These are phyloP conservation scores for Neofusicoccum cordaticola DNA, from an alignment of 2,329 filamentous ascomycete species.

Conservation along the genomic window DNA sequence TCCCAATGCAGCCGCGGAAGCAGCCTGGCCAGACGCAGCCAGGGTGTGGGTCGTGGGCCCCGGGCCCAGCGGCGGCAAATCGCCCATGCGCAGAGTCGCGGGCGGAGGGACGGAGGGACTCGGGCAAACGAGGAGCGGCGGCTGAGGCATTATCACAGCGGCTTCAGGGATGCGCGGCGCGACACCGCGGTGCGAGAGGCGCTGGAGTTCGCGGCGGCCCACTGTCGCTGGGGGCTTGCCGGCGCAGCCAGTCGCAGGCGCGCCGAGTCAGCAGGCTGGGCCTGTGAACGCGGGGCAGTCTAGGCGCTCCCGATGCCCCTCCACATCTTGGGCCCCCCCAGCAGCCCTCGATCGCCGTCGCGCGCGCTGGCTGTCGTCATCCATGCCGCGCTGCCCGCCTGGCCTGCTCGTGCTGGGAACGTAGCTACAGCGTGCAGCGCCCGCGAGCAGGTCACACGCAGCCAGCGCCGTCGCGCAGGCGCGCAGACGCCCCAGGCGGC, in stretches of 20 bases:
- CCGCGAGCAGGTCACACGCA: neutral
- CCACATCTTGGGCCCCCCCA: neutral
- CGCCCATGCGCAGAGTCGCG: neutral
- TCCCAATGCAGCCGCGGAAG: no score
- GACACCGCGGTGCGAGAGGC: neutral
- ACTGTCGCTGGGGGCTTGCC: neutral
- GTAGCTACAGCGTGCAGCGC: neutral
- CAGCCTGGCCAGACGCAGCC: neutral
- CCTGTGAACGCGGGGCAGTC: constrained; percentile 7
- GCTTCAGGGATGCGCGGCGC: neutral
- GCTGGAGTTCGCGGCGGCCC: neutral
- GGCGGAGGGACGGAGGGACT: constrained; percentile 1
- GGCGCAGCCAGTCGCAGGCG: neutral
- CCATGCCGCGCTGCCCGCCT: neutral
- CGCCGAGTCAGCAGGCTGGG: constrained; percentile 1
- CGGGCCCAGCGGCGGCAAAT: neutral
- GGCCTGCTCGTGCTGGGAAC: neutral
- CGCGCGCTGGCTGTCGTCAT: neutral
- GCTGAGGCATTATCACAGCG: constrained; percentile 2
- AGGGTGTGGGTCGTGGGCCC: neutral
- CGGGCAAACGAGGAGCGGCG: constrained; percentile 9
- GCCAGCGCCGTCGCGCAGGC: neutral
- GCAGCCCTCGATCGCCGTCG: neutral
- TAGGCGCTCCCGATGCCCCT: neutral
- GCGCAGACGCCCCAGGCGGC: neutral